Evolutionary conservation across 169 alveolate species (phyloP).

Genomic region (Eimeria necatrix): DNA sequence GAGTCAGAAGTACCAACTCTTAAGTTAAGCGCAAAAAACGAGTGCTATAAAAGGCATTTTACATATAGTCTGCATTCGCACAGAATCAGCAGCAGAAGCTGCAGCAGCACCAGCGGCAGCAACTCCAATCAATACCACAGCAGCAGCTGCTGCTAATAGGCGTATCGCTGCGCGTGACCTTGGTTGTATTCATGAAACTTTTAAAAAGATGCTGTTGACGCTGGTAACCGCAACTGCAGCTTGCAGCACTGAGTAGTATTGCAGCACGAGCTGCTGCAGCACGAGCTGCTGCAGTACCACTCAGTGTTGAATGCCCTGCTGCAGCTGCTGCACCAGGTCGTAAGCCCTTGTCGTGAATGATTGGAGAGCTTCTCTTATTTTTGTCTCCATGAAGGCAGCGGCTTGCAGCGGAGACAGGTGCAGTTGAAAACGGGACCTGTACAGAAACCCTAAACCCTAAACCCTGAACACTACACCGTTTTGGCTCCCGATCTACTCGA

Average conservation of each 20-base stretch:
- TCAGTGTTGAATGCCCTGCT: slow-evolving; percentile 88
- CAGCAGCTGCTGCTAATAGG: neutral
- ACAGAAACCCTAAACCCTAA: neutral
- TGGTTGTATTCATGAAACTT: neutral
- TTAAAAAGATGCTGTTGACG: no score
- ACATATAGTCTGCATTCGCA: neutral
- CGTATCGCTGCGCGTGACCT: neutral
- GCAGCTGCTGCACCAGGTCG: slow-evolving; percentile 90
- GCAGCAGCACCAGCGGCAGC: neutral
- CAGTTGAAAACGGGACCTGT: slow-evolving; percentile 85
- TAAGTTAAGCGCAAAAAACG: no score
- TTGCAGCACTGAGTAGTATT: neutral
- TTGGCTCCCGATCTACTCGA: neutral
- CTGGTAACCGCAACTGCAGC: neutral
- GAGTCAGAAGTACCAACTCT: no score
- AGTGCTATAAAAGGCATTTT: no score
- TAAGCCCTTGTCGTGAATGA: slow-evolving; percentile 89
- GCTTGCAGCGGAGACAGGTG: slow-evolving; percentile 87
- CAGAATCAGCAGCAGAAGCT: slow-evolving; percentile 6
- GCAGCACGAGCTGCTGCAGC: slow-evolving; percentile 10
- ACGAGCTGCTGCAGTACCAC: neutral
- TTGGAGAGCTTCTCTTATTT: slow-evolving; percentile 86
- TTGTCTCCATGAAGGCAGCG: slow-evolving; percentile 85
- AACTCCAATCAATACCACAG: neutral
- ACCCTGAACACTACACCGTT: neutral